Conservation (phyloP, 129 eudicot genomes). For the Chrysanthemum lavandulifolium region DNA sequence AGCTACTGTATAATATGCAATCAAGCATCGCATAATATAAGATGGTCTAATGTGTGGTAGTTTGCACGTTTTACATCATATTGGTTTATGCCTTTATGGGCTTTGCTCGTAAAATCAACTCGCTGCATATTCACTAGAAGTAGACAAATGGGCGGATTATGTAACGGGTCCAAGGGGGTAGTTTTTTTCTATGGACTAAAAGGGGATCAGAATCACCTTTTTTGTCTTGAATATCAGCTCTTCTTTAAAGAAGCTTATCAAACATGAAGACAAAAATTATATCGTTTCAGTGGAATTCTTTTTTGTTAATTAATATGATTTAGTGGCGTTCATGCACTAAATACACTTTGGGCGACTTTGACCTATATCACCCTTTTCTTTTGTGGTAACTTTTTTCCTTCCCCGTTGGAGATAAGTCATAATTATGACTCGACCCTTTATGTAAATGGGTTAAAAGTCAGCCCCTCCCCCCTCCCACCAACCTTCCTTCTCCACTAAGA, state of each 20-base stretch:
- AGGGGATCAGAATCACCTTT: no score
- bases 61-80: slow-evolving; percentile 2
- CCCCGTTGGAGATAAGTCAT: background rate
- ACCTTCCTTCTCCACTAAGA: background rate
- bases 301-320: background rate
- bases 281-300: background rate
- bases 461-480: background rate
- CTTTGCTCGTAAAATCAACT: background rate
- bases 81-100: background rate
- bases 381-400: background rate
- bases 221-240: no score
- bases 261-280: background rate
- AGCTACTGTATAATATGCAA: slow-evolving; percentile 2
- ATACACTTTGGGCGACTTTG: background rate
- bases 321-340: background rate
- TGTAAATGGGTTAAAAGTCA: background rate
- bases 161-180: background rate
- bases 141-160: background rate
- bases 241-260: background rate
- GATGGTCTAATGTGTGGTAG: background rate
- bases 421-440: background rate
- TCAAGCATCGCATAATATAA: background rate
- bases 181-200: no score
- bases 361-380: background rate
- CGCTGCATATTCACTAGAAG: background rate